These are phyloP conservation scores for Alectoria sarmentosa DNA, from an alignment of 495 filamentous ascomycete species.

Conservation along the genomic window DNA sequence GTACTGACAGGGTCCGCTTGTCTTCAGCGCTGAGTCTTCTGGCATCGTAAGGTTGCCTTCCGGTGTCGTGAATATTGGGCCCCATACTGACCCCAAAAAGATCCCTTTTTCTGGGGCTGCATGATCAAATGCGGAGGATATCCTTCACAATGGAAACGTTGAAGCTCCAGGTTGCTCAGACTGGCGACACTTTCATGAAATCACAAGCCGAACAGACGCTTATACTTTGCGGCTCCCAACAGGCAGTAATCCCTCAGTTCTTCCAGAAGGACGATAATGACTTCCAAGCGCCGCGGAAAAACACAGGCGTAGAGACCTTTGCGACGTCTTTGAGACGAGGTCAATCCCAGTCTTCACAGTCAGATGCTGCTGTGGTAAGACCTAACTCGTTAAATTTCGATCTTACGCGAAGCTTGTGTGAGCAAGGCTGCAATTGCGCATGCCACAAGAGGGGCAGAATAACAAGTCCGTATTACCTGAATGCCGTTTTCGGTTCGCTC, in stretches of 20 bases:
- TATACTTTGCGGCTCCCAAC: background rate
- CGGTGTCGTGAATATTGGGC: background rate
- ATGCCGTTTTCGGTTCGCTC: conserved; percentile 1
- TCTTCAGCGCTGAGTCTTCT: conserved; percentile 1
- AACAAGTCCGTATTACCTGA: background rate
- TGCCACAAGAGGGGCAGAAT: background rate
- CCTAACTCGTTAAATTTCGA: background rate
- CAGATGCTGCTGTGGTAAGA: background rate
- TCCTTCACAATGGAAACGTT: background rate
- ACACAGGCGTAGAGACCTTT: background rate
- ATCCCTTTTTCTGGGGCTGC: background rate
- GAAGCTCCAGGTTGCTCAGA: background rate
- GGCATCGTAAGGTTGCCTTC: background rate
- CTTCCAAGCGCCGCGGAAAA: background rate
- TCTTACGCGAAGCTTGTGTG: background rate
- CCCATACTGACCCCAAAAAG: background rate
- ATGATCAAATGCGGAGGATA: background rate
- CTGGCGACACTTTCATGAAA: background rate
- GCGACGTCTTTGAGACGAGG: background rate
- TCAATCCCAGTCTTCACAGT: background rate
- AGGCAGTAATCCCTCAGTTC: background rate
- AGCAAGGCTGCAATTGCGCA: background rate
- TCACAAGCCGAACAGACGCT: background rate
- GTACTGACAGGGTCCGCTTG: background rate
- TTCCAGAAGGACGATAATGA: background rate